Conservation (phyloP, 768 basidiomycete genomes). For the Ephemerocybe angulata region DNA sequence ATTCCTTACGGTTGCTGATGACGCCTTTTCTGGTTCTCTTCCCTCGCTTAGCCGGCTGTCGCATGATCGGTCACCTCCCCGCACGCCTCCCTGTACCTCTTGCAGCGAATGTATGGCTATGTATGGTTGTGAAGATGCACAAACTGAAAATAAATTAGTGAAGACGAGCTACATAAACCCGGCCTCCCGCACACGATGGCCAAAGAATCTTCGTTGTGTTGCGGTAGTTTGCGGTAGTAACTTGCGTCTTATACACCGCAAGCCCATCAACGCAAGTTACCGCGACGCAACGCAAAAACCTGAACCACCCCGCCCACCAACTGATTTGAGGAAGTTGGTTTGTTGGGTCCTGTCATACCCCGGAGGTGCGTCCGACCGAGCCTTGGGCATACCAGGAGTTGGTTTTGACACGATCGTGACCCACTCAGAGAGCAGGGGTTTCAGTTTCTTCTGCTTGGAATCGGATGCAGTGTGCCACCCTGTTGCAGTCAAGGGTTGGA, state of each 20-base stretch:
- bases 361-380: constrained; percentile 49
- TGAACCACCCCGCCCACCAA: constrained; percentile 54
- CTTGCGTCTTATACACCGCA: too few relatives aligned
- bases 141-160: too few relatives aligned
- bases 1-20: neutral
- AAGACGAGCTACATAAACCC: too few relatives aligned
- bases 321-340: constrained; percentile 47
- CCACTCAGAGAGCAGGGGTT: constrained; percentile 32
- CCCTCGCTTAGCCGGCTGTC: neutral
- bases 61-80: neutral
- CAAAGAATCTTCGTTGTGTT: too few relatives aligned
- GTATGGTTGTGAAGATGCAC: too few relatives aligned
- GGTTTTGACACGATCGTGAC: constrained; percentile 39
- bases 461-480: neutral
- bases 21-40: neutral
- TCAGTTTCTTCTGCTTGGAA: constrained; percentile 4
- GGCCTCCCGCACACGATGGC: too few relatives aligned
- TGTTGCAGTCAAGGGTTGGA: neutral
- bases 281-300: constrained; percentile 33
- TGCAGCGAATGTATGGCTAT: too few relatives aligned
- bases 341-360: constrained; percentile 36
- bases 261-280: too few relatives aligned
- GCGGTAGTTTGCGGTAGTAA: too few relatives aligned
- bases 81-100: neutral
- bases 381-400: constrained; percentile 31